Base-by-base conservation (phyloP, 73 alveolate genomes). In the Paramecium octaurelia region DNA sequence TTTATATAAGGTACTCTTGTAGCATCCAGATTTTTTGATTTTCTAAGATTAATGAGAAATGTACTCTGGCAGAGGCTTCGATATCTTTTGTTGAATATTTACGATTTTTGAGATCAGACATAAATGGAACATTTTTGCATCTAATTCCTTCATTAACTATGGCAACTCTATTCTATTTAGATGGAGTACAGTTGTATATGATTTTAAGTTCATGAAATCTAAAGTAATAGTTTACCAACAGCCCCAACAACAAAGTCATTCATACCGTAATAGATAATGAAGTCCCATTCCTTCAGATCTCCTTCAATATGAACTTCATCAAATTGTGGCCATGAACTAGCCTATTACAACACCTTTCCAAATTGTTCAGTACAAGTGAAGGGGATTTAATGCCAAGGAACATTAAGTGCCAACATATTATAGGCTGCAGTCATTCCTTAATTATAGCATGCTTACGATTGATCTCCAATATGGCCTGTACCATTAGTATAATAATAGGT, bases 331-430 rank as follows among this genome's bases (percentile, higher is more conserved):
- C 91, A 76, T 24, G 31, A 69, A 24, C 84, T 60, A 8, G 83
- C 12, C 27, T 88, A 83, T 69, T 88, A 46, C 6, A 88, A 42
- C 3, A 88, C 94, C 50, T 88, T 88, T 11, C 91, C 94, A 88
- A 43, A 88, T 58, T 58, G 48, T 88, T 88, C 94, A 14, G 77
- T 58, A 29, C 71, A 88, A 42, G 58, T 85, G n/a, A 88, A 88
- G 1, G 94, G 94, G 14, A 88, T 70, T 46, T 88, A 88, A 88
- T 88, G 94, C 94, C 94, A 88, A 43, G 94, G 94, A 14, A 71
- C 87, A 71, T 88, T 88, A 43, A 88, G 38, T 23, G 94, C 94
- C 11, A 88, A 64, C 35, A 83, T 88, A 44, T 88, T 88, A 50
- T 88, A 88, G 14, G 91, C 94, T 69, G 94, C 94, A 43, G 94